Percentiles rank a stretch among this genome's conserved stretches.
These are phyloP conservation scores for Tuber indicum DNA, from an alignment of 495 filamentous ascomycete species.

Conservation along the genomic window DNA sequence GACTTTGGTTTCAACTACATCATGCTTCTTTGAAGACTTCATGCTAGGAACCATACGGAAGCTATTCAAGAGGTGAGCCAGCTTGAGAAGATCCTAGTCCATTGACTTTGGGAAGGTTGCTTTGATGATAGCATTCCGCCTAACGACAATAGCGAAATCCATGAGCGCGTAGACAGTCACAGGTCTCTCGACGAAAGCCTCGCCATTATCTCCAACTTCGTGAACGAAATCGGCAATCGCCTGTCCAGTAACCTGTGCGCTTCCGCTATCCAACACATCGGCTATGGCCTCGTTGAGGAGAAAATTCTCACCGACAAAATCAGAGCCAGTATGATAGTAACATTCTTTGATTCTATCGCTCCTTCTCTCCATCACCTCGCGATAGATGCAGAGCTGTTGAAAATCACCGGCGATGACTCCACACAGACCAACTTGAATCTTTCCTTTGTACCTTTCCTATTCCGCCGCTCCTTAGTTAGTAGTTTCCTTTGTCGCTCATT, in stretches of 20 bases:
- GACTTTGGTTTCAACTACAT: conserved; percentile 84
- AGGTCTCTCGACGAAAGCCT: conserved; percentile 94
- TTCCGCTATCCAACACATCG: conserved; percentile 80
- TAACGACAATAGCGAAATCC: conserved; percentile 97
- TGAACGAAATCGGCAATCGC: conserved; percentile 97
- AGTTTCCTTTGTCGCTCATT: too few species aligned
- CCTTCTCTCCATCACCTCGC: conserved; percentile 86
- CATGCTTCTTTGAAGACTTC: conserved; percentile 85
- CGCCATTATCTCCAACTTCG: conserved; percentile 93
- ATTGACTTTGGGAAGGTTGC: conserved; percentile 93
- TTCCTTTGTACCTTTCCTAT: conserved; percentile 54
- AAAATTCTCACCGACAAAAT: conserved; percentile 74
- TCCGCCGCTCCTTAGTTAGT: conserved; percentile 62
- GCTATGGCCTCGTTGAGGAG: conserved; percentile 78
- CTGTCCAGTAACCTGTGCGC: conserved; percentile 73
- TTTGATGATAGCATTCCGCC: conserved; percentile 98
- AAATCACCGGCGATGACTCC: too few species aligned
- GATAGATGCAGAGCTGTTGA: conserved; percentile 62
- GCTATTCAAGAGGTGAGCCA: conserved; percentile 90
- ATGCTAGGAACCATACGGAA: conserved; percentile 98
- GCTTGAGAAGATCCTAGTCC: conserved; percentile 86
- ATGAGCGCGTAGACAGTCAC: conserved; percentile 90
- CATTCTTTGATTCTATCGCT: conserved; percentile 97
- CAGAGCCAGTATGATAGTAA: too few species aligned
- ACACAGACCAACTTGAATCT: too few species aligned